A percentile compares a stretch with the other conserved stretches of the same genome.
Conservation (phyloP, 129 eudicot genomes). For the Silybum marianum region DNA sequence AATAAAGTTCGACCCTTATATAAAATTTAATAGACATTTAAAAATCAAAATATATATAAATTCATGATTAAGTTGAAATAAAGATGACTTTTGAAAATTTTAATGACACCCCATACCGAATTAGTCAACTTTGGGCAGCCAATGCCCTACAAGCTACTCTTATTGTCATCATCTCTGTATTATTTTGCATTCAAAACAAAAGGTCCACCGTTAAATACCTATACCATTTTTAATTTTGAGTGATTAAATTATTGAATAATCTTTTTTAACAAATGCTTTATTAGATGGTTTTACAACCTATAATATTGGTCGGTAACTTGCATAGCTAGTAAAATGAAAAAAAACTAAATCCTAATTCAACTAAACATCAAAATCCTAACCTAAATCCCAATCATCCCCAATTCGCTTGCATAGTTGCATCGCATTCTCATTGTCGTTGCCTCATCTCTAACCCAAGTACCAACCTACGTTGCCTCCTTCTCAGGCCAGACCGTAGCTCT, state of each 20-base stretch:
- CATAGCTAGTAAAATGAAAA: background rate
- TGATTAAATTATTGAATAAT: too few species aligned
- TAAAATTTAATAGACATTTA: too few species aligned
- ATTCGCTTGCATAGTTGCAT: background rate
- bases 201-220: too few species aligned
- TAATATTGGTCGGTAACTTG: background rate
- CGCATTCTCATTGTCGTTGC: background rate
- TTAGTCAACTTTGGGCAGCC: background rate
- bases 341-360: background rate
- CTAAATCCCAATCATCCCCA: too few species aligned
- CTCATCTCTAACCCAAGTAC: background rate
- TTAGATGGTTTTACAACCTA: too few species aligned
- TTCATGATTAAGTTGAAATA: background rate
- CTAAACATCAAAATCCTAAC: background rate
- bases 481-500: background rate
- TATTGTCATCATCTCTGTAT: background rate
- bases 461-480: background rate
- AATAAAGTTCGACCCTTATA: too few species aligned
- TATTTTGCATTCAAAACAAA: too few species aligned
- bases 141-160: background rate
- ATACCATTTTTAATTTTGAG: background rate
- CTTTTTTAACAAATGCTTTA: too few species aligned
- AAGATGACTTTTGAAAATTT: background rate
- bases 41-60: too few species aligned
- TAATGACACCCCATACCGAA: background rate